A percentile compares a stretch with the other conserved stretches of the same genome.
Evolutionary conservation across 2,329 filamentous ascomycete species (phyloP).

Genomic region (Claviceps humidiphila): DNA sequence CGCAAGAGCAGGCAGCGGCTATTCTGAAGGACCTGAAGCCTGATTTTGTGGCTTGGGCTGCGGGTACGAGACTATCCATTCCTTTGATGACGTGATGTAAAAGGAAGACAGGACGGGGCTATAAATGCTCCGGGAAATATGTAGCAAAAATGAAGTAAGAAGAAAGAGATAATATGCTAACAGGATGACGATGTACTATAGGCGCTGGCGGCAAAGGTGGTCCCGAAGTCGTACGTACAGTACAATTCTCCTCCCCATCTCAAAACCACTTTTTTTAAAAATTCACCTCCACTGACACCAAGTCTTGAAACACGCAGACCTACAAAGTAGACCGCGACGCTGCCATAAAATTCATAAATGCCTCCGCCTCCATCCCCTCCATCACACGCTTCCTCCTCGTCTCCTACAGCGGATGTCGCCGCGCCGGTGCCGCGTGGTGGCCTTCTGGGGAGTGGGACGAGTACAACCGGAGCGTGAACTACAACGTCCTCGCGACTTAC

Average conservation of each 20-base stretch:
- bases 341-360: constrained; percentile 47
- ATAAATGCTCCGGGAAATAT: too few relatives aligned
- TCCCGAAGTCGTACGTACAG: constrained; percentile 27
- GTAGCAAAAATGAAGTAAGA: neutral
- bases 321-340: constrained; percentile 50
- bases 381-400: constrained; percentile 52
- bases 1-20: constrained; percentile 43
- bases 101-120: neutral
- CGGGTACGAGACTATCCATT: constrained; percentile 32
- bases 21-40: constrained; percentile 48
- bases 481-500: constrained; percentile 34
- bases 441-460: constrained; percentile 34
- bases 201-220: constrained; percentile 48
- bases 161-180: neutral
- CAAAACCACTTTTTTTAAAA: too few relatives aligned
- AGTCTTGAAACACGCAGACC: constrained; percentile 24
- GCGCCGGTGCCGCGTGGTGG: constrained; percentile 42
- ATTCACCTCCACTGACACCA: neutral
- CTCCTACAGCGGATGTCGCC: constrained; percentile 45
- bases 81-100: neutral
- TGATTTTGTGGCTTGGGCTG: constrained; percentile 57
- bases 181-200: constrained; percentile 11
- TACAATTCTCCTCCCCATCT: neutral
- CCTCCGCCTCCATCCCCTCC: constrained; percentile 37
- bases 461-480: constrained; percentile 26